These are phyloP conservation scores for Blastocladiella britannica DNA, from an alignment of 192 early-diverging fungal species.

Conservation along the genomic window DNA sequence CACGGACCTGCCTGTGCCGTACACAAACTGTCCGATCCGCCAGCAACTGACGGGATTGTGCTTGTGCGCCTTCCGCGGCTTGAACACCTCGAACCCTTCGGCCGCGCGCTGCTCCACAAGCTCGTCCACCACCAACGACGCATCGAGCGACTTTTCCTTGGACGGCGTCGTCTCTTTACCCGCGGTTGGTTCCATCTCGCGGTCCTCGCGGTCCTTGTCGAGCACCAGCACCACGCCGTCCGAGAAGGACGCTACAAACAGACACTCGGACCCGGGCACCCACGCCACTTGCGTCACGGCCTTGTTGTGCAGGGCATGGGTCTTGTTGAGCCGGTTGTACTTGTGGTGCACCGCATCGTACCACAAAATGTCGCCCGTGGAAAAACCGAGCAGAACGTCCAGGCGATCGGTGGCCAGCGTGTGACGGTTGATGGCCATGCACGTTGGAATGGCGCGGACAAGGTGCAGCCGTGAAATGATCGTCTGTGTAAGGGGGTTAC, in stretches of 20 bases:
- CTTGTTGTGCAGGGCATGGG: slow-evolving; percentile 39
- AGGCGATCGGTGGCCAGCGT: slow-evolving; percentile 46
- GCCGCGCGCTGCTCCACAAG: slow-evolving; percentile 12
- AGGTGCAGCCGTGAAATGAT: slow-evolving; percentile 48
- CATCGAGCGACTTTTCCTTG: slow-evolving; percentile 1
- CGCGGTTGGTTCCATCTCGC: slow-evolving; percentile 8
- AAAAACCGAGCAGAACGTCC: slow-evolving; percentile 69
- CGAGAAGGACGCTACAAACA: slow-evolving; percentile 63
- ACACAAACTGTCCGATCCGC: slow-evolving; percentile 34
- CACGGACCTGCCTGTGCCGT: slow-evolving; percentile 4
- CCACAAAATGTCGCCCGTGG: slow-evolving; percentile 59
- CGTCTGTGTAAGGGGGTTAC: slow-evolving; percentile 9
- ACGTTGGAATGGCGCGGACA: slow-evolving; percentile 51
- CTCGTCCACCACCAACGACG: slow-evolving; percentile 7
- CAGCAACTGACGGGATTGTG: slow-evolving; percentile 66
- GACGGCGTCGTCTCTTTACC: slow-evolving; percentile 6
- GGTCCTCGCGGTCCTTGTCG: slow-evolving; percentile 76
- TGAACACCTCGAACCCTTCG: slow-evolving; percentile 25
- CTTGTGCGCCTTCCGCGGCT: slow-evolving; percentile 38
- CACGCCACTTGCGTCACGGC: slow-evolving; percentile 66
- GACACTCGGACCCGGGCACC: slow-evolving; percentile 64
- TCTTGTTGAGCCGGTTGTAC: slow-evolving; percentile 62
- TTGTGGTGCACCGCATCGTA: slow-evolving; percentile 73
- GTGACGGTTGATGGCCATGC: slow-evolving; percentile 61
- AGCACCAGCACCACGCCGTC: slow-evolving; percentile 69